Evolutionary conservation across 345 rosid genomes (phyloP), one percentile per base, ranked within the genome.

Genomic region (thale cress (Arabidopsis thaliana)): DNA sequence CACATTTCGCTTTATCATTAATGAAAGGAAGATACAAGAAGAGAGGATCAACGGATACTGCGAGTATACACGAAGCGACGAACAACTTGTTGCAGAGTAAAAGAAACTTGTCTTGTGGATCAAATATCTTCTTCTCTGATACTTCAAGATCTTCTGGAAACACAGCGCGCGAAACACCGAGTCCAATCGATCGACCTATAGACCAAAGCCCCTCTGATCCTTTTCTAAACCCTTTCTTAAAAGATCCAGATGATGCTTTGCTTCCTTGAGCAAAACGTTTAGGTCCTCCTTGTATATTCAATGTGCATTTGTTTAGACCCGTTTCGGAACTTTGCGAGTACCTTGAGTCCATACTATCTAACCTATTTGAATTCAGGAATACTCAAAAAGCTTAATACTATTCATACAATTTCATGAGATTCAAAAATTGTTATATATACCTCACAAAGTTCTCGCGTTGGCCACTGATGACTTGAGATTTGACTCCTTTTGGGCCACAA

Each of bases 151-250:
- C 99, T 82, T 95, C 99, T 1, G 99, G 97, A 76, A 95, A 95
- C 34, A 95, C 97, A 16, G 94, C 98, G 10, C 91, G 86, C 6
- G 99, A 84, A 48, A 95, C 99, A 23, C 99, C 99, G 59, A 95
- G 89, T 45, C 97, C 79, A 45, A 95, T 89, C 1, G 99, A 89
- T 23, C 98, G 79, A 52, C 99, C 98, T 75, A 95, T 90, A 52
- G 99, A 92, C 79, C 84, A 90, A n/a, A 95, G 96, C 24, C 99
- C 99, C 69, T 87, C 98, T 3, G 97, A 92, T 57, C 99, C 97
- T 81, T 87, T 95, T 78, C 73, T 85, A 76, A 95, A 84, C 13
- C 97, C 97, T 71, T 62, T 84, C 83, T 89, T 92, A 23, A 95
- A 95, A 72, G 96, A 90, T 80, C 85, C 87, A 22, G 97, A 86